phyloP scores from a whole-genome alignment of 768 basidiomycete genomes.

The Dendrothele bispora region DNA sequence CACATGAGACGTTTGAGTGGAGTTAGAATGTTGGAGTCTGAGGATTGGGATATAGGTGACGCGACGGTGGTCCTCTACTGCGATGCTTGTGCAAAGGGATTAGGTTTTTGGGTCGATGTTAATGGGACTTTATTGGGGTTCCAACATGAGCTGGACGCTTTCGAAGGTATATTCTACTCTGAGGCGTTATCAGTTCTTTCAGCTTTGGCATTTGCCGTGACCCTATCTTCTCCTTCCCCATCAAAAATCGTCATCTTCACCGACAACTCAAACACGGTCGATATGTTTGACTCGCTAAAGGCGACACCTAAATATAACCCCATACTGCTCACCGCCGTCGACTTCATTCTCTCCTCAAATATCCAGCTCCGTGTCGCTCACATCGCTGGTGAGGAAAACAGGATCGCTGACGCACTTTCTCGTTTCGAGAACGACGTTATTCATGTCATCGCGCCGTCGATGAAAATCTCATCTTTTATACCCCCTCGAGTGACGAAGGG shows the following conservation, averaged over 20 bases:
- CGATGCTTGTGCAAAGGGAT: slow-evolving; percentile 1
- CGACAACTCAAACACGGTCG: slow-evolving; percentile 28
- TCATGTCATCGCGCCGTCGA: background rate
- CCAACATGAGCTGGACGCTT: background rate
- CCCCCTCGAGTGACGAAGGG: slow-evolving; percentile 29
- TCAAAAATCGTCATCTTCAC: slow-evolving; percentile 20
- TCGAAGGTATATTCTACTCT: slow-evolving; percentile 28
- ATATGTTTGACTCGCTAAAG: slow-evolving; percentile 25
- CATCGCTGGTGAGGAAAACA: slow-evolving; percentile 19
- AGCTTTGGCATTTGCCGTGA: slow-evolving; percentile 5
- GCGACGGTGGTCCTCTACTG: slow-evolving; percentile 6
- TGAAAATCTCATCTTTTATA: slow-evolving; percentile 6
- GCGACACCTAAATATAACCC: slow-evolving; percentile 21
- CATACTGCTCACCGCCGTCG: slow-evolving; percentile 20
- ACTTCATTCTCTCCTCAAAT: slow-evolving; percentile 11
- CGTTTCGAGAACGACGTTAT: slow-evolving; percentile 10
- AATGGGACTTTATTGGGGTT: slow-evolving; percentile 21
- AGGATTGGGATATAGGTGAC: slow-evolving; percentile 16
- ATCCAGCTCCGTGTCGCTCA: slow-evolving; percentile 23
- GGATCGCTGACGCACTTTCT: slow-evolving; percentile 27
- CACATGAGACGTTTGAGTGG: slow-evolving; percentile 11
- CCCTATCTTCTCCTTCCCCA: no score
- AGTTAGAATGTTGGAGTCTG: slow-evolving; percentile 13
- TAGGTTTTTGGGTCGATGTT: slow-evolving; percentile 10
- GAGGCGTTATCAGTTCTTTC: slow-evolving; percentile 24